Evolutionary conservation across 2,329 filamentous ascomycete species (phyloP).

Genomic region (Ceratocystis alfenasii): DNA sequence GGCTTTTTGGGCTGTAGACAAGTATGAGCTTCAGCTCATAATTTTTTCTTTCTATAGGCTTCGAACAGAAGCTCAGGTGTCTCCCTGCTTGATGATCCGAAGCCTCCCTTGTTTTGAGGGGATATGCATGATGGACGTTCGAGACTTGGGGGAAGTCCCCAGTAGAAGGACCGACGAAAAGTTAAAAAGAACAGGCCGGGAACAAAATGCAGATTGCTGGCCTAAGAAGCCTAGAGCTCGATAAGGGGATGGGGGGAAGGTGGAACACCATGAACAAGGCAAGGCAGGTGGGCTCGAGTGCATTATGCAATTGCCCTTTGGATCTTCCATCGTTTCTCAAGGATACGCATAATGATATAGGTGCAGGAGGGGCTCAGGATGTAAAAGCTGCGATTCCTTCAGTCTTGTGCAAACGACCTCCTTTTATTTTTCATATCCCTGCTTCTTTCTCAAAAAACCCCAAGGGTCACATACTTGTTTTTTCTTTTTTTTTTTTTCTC

Average conservation of each 20-base stretch:
- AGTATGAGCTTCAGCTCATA: background rate
- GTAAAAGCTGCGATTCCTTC: background rate
- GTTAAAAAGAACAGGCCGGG: background rate
- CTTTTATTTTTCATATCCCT: slow-evolving; percentile 3
- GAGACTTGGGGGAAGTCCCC: background rate
- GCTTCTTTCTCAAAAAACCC: background rate
- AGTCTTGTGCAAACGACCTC: background rate
- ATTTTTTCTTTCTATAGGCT: background rate
- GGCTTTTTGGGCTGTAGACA: background rate
- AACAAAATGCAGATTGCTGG: background rate
- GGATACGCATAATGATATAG: background rate
- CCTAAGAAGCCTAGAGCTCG: too few species aligned
- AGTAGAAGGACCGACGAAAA: slow-evolving; percentile 3
- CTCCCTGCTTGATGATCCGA: slow-evolving; percentile 4
- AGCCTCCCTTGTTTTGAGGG: background rate
- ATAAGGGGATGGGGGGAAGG: background rate
- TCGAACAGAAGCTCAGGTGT: background rate
- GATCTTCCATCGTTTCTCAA: too few species aligned
- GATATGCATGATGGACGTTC: background rate
- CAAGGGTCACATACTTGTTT: background rate
- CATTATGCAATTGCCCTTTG: background rate
- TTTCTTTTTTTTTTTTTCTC: background rate
- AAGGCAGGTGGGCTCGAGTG: background rate
- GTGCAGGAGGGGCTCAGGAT: background rate
- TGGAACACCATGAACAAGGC: background rate